These are phyloP conservation scores for Nadsonia starkeyi-henricii DNA, from an alignment of 1,139 yeast species.

Conservation along the genomic window DNA sequence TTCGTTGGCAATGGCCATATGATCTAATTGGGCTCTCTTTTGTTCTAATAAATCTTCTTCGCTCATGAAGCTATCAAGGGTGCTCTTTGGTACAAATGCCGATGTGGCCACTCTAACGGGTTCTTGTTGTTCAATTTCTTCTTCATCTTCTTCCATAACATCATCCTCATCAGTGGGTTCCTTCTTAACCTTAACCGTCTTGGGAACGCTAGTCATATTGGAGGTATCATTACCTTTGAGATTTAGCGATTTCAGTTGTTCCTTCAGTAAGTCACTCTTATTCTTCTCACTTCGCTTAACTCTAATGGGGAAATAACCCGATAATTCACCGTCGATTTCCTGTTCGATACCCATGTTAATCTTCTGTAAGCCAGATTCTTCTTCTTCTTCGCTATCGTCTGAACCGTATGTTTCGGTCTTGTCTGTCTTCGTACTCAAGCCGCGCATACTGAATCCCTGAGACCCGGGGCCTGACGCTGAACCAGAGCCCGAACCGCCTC, in stretches of 20 bases:
- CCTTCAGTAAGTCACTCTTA: not conserved
- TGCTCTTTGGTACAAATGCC: not conserved
- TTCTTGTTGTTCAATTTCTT: not conserved
- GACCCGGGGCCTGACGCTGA: constrained; percentile 2
- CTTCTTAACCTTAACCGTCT: constrained; percentile 10
- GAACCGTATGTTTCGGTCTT: constrained; percentile 2
- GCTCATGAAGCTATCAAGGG: constrained; percentile 8
- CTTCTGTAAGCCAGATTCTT: not conserved
- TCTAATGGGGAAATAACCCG: constrained; percentile 20
- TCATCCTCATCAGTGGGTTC: constrained; percentile 10
- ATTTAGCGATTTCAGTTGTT: not conserved
- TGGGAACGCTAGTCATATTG: constrained; percentile 1
- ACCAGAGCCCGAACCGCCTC: constrained; percentile 1
- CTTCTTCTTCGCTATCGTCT: constrained; percentile 4
- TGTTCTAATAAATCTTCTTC: constrained; percentile 16
- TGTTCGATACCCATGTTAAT: constrained; percentile 17
- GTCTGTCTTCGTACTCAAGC: constrained; percentile 1
- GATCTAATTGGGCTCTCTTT: constrained; percentile 16
- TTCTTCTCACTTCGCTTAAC: constrained; percentile 8
- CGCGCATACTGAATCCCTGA: constrained; percentile 1
- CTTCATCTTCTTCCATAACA: constrained; percentile 1
- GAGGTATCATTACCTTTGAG: not conserved
- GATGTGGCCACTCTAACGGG: not conserved
- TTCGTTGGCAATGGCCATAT: constrained; percentile 17
- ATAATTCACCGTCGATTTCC: constrained; percentile 13